Evolutionary conservation across 2,329 filamentous ascomycete genomes (phyloP), one percentile per base, ranked within the genome.

Genomic region (Remersonia thermophila): DNA sequence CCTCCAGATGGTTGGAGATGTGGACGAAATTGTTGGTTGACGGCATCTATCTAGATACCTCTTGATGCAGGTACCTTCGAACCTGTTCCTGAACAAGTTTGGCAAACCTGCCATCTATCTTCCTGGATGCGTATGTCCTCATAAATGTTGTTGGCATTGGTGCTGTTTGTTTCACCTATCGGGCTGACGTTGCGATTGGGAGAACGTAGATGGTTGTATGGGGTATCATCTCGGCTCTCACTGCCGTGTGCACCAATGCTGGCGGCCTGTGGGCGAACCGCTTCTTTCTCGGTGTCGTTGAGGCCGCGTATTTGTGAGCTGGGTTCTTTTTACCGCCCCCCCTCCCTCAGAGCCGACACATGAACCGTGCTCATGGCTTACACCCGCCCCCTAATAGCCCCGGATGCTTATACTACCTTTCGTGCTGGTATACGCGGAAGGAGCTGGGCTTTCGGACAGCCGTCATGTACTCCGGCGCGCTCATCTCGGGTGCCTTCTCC

Each of bases 401-500:
- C 11, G 48, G 48, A 12, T 50, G 69, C 47, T 51, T 77, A 4
- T 78, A 73, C 56, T 77, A 71, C 43, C 59, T 79, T 2, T 59
- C 55, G 1, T 62, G 58, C 38, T 81, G 77, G 76, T 82, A 82
- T 49, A 81, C 76, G 0, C 65, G 75, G 20, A 71, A 71, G 44
- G 77, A 80, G 49, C 59, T 78, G 1, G 71, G 66, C 11, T 60
- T 77, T 25, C 61, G 74, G 9, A 77, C 73, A 9, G 70, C 73
- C 7, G 58, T 77, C 7, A 60, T 59, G 12, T 58, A 67, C 46
- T 73, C 73, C 1, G 79, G 77, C 1, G 72, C 73, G 1, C 59
- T 82, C 10, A 66, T 82, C 12, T 76, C 71, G 1, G 75, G 76
- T 2, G 77, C 77, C 2, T 81, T 83, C 49, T 76, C 73, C 2